These are phyloP conservation scores for Vaccinium vitisidaea DNA, from an alignment of 148 eudicot genomes.

Conservation along the genomic window DNA sequence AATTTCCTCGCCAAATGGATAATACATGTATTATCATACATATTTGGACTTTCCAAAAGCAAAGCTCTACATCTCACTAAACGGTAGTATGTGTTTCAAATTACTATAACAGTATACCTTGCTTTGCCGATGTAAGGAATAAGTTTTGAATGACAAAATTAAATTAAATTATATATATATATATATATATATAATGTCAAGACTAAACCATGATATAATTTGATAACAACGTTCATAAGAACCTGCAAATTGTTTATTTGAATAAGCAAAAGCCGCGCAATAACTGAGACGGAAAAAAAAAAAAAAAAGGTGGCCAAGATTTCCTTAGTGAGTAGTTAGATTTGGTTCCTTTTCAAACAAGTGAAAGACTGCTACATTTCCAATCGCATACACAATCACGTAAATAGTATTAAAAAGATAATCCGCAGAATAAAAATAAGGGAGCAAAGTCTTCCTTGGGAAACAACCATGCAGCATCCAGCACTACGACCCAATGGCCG, in stretches of 20 bases:
- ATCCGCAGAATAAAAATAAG: too few relatives aligned
- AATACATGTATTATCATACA: too few relatives aligned
- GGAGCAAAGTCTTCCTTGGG: neutral
- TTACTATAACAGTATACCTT: too few relatives aligned
- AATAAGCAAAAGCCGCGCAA: neutral
- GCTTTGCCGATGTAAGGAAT: too few relatives aligned
- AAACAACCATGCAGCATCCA: neutral
- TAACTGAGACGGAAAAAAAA: neutral
- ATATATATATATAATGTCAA: neutral
- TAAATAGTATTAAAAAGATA: too few relatives aligned
- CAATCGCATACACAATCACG: neutral
- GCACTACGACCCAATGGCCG: neutral
- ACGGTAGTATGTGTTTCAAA: too few relatives aligned
- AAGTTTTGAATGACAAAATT: too few relatives aligned
- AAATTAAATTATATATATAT: too few relatives aligned
- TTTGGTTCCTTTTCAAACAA: conserved; percentile 8
- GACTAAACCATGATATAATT: neutral
- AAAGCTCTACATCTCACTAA: too few relatives aligned
- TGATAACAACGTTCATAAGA: neutral
- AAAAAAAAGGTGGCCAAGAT: neutral
- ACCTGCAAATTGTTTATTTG: neutral
- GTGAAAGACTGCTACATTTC: neutral
- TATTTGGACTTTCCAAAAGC: too few relatives aligned
- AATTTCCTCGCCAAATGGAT: too few relatives aligned
- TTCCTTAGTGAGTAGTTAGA: conserved; percentile 12